Evolutionary conservation across 192 early-diverging fungal genomes (phyloP), one percentile per base, ranked within the genome.

Genomic region (Coemansia guatemalensis): DNA sequence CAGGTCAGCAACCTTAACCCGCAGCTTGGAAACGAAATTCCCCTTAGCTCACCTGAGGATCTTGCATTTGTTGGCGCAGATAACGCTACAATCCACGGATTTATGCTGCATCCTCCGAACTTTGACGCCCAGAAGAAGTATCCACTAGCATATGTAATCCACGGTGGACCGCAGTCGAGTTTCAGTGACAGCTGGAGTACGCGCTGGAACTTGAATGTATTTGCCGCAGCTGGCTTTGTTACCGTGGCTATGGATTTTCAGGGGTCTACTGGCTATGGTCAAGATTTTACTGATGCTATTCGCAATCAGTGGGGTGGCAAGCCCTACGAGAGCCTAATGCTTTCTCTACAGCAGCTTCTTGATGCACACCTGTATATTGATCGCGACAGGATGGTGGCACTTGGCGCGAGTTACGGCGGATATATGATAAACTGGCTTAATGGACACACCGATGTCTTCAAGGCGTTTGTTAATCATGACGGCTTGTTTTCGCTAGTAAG

Each of bases 351-450:
- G 50, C 73, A 81, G 66, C 67, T 82, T 4, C 70, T 82, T 5
- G 64, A 64, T 2, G n/a, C 58, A 2, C 68, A 64, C 23, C 61
- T 67, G 7, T 82, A 87, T 58, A 81, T 93, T 25, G 90, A 91
- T 67, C 48, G 58, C n/a, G 65, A 69, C 6, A 71, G 86, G 18
- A 59, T 92, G 18, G 79, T 82, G 26, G 92, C 82, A 14, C 73
- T 93, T 9, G 92, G 91, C 20, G 91, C 88, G 7, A 85, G 83
- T 21, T 53, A 53, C 72, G 92, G 92, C 63, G 92, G 90, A 11
- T 92, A 86, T 65, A 91, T 90, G 91, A 84, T 91, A 64, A 94
- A 94, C 77, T 94, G 91, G 91, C 85, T 94, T 63, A 94, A 94
- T 69, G 88, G 88, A 17, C 89, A 94, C 66, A 90, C 86, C 12